Percentiles rank a stretch among this genome's conserved stretches.
These are phyloP conservation scores for Aspergillus brasiliensis DNA, from an alignment of 2,329 filamentous ascomycete species.

Conservation along the genomic window DNA sequence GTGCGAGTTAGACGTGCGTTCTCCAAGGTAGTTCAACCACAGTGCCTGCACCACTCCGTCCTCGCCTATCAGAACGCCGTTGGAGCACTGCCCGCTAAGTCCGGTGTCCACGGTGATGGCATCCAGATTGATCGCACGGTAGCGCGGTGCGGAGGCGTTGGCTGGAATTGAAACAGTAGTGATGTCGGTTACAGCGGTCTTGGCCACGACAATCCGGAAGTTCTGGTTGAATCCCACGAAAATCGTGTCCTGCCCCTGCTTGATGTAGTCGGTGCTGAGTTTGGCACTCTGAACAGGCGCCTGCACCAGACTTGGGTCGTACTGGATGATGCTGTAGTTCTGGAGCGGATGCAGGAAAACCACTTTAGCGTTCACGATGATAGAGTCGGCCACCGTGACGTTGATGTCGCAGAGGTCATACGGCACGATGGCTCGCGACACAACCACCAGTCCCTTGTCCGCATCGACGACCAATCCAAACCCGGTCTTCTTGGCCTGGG, in stretches of 20 bases:
- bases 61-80: constrained; percentile 84
- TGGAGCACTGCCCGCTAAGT: constrained; percentile 87
- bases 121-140: constrained; percentile 92
- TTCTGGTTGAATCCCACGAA: constrained; percentile 99
- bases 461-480: constrained; percentile 98
- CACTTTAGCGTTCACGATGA: constrained; percentile 91
- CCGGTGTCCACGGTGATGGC: constrained; percentile 96
- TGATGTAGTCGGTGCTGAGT: constrained; percentile 77
- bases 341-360: constrained; percentile 95
- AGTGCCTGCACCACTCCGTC: constrained; percentile 92
- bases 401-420: constrained; percentile 97
- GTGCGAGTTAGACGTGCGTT: constrained; percentile 74
- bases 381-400: constrained; percentile 93
- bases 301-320: constrained; percentile 89
- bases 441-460: constrained; percentile 89
- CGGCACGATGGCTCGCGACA: constrained; percentile 90
- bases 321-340: constrained; percentile 94
- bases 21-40: constrained; percentile 95
- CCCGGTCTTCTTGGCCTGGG: constrained; percentile 88
- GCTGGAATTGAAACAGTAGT: constrained; percentile 96
- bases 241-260: constrained; percentile 89
- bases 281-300: constrained; percentile 89
- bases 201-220: constrained; percentile 86
- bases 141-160: constrained; percentile 86
- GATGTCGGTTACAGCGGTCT: constrained; percentile 94